A percentile compares a stretch with the other conserved stretches of the same genome.
phyloP scores from a whole-genome alignment of 1,139 yeast species.

The Pichia inconspicua region DNA sequence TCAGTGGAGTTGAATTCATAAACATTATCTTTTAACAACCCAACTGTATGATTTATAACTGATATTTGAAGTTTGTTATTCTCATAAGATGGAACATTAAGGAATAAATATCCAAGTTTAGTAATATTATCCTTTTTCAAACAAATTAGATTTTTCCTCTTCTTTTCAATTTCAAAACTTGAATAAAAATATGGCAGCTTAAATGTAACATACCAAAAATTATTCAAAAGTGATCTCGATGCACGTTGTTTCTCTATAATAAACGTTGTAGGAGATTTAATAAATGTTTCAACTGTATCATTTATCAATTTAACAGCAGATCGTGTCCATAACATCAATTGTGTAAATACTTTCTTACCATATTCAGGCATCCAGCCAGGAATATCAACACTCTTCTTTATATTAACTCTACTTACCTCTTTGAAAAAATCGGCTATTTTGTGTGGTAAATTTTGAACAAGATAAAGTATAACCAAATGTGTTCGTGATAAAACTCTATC shows the following conservation, averaged over 20 bases:
- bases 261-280: conserved; percentile 21
- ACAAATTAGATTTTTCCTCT: conserved; percentile 19
- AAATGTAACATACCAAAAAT: conserved; percentile 25
- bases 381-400: conserved; percentile 6
- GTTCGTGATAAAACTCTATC: conserved; percentile 27
- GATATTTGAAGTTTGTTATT: not conserved
- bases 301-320: conserved; percentile 7
- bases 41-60: not conserved
- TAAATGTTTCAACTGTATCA: conserved; percentile 11
- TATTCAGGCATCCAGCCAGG: conserved; percentile 24
- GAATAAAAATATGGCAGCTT: conserved; percentile 32
- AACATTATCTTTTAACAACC: not conserved
- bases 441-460: conserved; percentile 30
- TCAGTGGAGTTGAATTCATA: not conserved
- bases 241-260: conserved; percentile 16
- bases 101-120: conserved; percentile 31
- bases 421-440: conserved; percentile 14
- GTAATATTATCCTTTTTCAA: conserved; percentile 27
- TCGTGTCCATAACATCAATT: not conserved
- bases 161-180: conserved; percentile 24
- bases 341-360: not conserved
- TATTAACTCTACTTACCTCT: not conserved
- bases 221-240: conserved; percentile 12
- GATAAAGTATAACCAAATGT: conserved; percentile 25
- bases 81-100: conserved; percentile 25